These are phyloP conservation scores for Wickerhamomyces bovis DNA, from an alignment of 805 yeast genomes.

Conservation along the genomic window DNA sequence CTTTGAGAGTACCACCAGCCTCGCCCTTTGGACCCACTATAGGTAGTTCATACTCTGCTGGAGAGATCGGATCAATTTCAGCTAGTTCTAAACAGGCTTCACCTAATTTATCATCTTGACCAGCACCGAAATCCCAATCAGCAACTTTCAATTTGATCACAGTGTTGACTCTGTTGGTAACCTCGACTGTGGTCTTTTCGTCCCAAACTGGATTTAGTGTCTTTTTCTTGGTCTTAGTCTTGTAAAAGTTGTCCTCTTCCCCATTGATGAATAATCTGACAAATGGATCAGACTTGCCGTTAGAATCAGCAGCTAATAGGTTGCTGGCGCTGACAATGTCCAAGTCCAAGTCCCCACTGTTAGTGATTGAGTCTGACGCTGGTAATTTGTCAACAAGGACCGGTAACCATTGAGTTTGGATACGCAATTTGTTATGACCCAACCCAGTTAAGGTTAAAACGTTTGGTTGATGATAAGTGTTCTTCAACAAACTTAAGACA, in stretches of 20 bases:
- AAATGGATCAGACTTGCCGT: slow-evolving; percentile 93
- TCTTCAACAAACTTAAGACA: slow-evolving; percentile 56
- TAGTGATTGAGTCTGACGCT: slow-evolving; percentile 64
- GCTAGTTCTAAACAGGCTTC: slow-evolving; percentile 49
- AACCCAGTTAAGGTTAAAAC: slow-evolving; percentile 50
- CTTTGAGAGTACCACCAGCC: slow-evolving; percentile 53
- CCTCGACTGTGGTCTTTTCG: slow-evolving; percentile 52
- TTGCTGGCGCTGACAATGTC: slow-evolving; percentile 58
- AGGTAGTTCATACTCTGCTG: slow-evolving; percentile 45
- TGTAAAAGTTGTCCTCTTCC: slow-evolving; percentile 49
- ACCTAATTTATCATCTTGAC: slow-evolving; percentile 79
- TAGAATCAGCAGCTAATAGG: slow-evolving; percentile 80
- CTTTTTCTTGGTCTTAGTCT: slow-evolving; percentile 77
- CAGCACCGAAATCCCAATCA: slow-evolving; percentile 95
- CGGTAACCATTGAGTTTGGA: slow-evolving; percentile 79
- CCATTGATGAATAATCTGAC: slow-evolving; percentile 64
- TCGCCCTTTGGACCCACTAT: slow-evolving; percentile 37
- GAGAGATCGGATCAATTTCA: slow-evolving; percentile 53
- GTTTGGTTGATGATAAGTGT: slow-evolving; percentile 58
- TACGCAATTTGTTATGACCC: slow-evolving; percentile 44
- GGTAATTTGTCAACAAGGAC: slow-evolving; percentile 55
- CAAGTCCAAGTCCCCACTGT: slow-evolving; percentile 65
- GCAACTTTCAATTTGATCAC: slow-evolving; percentile 48
- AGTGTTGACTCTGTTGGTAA: slow-evolving; percentile 59
- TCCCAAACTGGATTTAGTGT: slow-evolving; percentile 90